Conservation (phyloP, 805 yeast species). For the Candida orba region DNA sequence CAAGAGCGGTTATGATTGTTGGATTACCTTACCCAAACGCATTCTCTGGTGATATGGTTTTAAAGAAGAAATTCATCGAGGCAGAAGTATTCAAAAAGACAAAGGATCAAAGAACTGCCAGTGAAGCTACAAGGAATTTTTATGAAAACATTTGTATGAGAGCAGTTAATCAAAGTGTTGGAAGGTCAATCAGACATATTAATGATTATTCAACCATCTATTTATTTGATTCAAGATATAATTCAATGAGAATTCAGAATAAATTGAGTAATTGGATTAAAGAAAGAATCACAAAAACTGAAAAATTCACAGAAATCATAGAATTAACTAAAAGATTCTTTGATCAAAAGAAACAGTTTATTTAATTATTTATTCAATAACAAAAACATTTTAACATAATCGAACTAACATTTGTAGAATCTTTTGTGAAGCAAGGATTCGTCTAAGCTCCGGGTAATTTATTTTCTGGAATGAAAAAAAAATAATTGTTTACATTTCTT, state of each 20-base stretch:
- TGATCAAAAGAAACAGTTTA: background rate
- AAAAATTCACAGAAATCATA: constrained; percentile 14
- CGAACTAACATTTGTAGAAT: no score
- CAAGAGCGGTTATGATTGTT: constrained; percentile 77
- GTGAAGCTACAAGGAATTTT: constrained; percentile 42
- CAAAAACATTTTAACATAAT: no score
- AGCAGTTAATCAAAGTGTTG: constrained; percentile 87
- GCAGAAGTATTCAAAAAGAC: constrained; percentile 40
- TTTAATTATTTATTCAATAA: background rate
- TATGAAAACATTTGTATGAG: constrained; percentile 86
- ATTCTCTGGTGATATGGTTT: constrained; percentile 71
- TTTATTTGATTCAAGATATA: constrained; percentile 62
- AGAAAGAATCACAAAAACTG: constrained; percentile 27
- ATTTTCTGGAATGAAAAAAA: background rate
- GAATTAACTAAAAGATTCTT: constrained; percentile 18
- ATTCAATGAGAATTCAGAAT: constrained; percentile 34
- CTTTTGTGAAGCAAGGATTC: no score
- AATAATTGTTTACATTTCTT: constrained; percentile 4
- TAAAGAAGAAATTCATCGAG: constrained; percentile 62
- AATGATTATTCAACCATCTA: constrained; percentile 74
- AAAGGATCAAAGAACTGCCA: constrained; percentile 38
- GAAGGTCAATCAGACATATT: constrained; percentile 81
- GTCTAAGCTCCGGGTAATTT: constrained; percentile 1
- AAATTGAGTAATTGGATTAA: constrained; percentile 75
- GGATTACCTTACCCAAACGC: constrained; percentile 90